A percentile compares a stretch with the other conserved stretches of the same genome.
Conservation (phyloP, 805 yeast genomes). For the Candida chilensis region DNA sequence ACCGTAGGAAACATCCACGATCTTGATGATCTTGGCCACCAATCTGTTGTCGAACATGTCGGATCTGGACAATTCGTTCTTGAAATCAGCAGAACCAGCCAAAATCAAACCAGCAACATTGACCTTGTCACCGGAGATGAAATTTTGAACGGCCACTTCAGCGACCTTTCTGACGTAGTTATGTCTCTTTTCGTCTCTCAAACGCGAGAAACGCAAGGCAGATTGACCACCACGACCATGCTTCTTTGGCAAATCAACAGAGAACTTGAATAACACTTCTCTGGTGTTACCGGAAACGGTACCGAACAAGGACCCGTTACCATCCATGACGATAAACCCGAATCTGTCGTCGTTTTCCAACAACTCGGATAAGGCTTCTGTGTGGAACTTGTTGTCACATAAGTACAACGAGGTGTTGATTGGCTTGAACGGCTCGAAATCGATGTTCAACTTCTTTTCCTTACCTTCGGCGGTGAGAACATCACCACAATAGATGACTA, state of each 20-base stretch:
- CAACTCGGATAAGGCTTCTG: slow-evolving; percentile 91
- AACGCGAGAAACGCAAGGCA: slow-evolving; percentile 96
- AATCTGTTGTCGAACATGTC: slow-evolving; percentile 91
- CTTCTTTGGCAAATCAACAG: slow-evolving; percentile 96
- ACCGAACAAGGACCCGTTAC: slow-evolving; percentile 97
- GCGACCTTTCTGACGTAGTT: slow-evolving; percentile 97
- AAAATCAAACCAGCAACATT: slow-evolving; percentile 89
- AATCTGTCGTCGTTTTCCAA: slow-evolving; percentile 93
- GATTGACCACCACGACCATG: slow-evolving; percentile 99
- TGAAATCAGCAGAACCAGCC: slow-evolving; percentile 99
- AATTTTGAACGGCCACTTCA: slow-evolving; percentile 95
- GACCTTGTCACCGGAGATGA: slow-evolving; percentile 90
- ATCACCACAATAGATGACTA: slow-evolving; percentile 97
- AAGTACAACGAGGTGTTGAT: slow-evolving; percentile 90
- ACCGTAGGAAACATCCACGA: slow-evolving; percentile 97
- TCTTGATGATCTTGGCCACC: slow-evolving; percentile 76
- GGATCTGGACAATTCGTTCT: slow-evolving; percentile 85
- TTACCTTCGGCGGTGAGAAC: slow-evolving; percentile 95
- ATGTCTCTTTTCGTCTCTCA: slow-evolving; percentile 98
- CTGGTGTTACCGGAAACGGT: slow-evolving; percentile 93
- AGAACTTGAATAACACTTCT: slow-evolving; percentile 91
- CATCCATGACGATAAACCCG: slow-evolving; percentile 98
- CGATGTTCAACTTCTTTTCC: slow-evolving; percentile 92
- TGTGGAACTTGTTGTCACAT: slow-evolving; percentile 98
- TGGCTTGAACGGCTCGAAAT: slow-evolving; percentile 98